Evolutionary conservation across 345 rosid species (phyloP), one percentile per base, ranked within the genome.

Genomic region (Bretschneidera sinensis): DNA sequence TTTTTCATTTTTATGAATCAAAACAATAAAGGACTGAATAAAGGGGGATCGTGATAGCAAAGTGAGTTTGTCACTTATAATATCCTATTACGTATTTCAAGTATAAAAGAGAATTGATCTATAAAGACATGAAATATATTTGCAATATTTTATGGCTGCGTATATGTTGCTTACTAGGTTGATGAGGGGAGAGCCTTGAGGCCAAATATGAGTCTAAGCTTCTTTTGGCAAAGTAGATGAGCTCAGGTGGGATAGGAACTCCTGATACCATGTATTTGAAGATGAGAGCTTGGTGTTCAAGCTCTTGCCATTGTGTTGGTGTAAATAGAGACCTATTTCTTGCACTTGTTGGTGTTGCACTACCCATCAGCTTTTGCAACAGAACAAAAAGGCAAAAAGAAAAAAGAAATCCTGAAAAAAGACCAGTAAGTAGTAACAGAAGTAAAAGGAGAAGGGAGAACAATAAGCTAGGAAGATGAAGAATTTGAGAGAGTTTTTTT

Each of bases 221-320:
- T 74, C 83, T 81, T 71, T 81, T 81, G 63, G 86, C 65, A 56
- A 76, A 68, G 70, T 63, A 76, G 56, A 86, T 77, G 73, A 88
- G 94, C 13, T 91, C 85, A 68, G 82, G 78, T 22, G 98, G 98
- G 51, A 91, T 71, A 31, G 94, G 96, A 47, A 83, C 85, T 34
- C 98, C 98, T 43, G 91, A 86, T 53, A 76, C 87, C 81, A 91
- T 83, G 88, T 86, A 80, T 52, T 91, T 91, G 94, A 73, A 91
- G 57, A 91, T 75, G 52, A 82, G 79, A 71, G 96, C 96, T 73
- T 91, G 98, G 33, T 78, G 79, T 71, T 86, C 91, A 48, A 91
- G 86, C 70, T 91, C 96, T 70, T 88, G 79, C 91, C 88, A 86
- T 57, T 91, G 98, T 59, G 70, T 72, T 71, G 77, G 73, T 60